Conservation (phyloP, 352 stramenopile species). For the Globisporangium spinosum region DNA sequence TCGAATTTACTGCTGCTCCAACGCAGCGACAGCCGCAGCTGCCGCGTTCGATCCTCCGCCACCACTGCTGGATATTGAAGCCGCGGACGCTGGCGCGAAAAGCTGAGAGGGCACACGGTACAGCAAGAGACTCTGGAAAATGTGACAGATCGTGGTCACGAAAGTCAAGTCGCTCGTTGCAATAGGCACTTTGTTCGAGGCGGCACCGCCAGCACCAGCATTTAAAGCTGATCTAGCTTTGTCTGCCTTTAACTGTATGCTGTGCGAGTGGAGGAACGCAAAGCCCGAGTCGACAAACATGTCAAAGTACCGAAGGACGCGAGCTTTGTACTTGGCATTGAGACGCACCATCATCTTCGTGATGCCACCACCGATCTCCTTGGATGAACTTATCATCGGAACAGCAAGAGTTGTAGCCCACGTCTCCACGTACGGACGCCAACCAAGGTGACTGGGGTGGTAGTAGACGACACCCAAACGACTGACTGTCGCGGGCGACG, state of each 20-base stretch:
- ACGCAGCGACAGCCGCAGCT: constrained; percentile 20
- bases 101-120: constrained; percentile 36
- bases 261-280: constrained; percentile 35
- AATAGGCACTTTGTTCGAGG: constrained; percentile 31
- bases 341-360: constrained; percentile 20
- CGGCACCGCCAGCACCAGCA: neutral
- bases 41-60: constrained; percentile 13
- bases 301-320: constrained; percentile 57
- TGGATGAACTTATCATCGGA: constrained; percentile 18
- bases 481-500: constrained; percentile 91
- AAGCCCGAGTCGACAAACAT: constrained; percentile 56
- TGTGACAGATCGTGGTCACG: constrained; percentile 46
- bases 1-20: constrained; percentile 47
- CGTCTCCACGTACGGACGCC: constrained; percentile 55
- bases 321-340: constrained; percentile 31
- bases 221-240: neutral
- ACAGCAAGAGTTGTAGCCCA: constrained; percentile 48
- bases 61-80: constrained; percentile 7
- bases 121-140: constrained; percentile 55
- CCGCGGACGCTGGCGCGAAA: constrained; percentile 22
- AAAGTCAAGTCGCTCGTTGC: constrained; percentile 47
- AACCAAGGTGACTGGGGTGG: constrained; percentile 52
- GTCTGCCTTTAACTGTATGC: neutral
- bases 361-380: constrained; percentile 9
- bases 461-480: constrained; percentile 92